Conservation (phyloP, 306 rosid species). For the Luffa aegyptiaca region DNA sequence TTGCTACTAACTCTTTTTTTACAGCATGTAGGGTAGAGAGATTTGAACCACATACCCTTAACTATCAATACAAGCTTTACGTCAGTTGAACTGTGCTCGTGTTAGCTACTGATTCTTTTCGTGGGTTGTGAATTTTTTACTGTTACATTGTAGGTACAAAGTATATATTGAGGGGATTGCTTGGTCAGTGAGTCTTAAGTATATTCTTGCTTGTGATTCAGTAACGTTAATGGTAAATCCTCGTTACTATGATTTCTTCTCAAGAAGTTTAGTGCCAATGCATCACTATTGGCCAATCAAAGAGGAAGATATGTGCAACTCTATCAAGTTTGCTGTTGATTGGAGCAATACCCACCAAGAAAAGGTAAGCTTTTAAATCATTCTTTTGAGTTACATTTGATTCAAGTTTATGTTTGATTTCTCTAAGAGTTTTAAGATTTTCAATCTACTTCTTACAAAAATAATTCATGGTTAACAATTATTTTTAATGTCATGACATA, state of each 20-base stretch:
- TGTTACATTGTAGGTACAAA: constrained; percentile 44
- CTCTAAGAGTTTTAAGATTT: neutral
- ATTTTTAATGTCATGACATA: too few species aligned
- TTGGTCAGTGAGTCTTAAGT: constrained; percentile 92
- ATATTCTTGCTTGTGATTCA: constrained; percentile 84
- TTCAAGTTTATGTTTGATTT: too few species aligned
- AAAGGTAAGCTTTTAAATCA: constrained; percentile 24
- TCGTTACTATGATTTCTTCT: constrained; percentile 65
- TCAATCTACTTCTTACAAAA: too few species aligned
- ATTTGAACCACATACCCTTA: too few species aligned
- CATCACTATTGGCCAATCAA: constrained; percentile 89
- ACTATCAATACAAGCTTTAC: too few species aligned
- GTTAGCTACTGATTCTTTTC: too few species aligned
- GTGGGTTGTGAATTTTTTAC: too few species aligned
- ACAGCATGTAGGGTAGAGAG: too few species aligned
- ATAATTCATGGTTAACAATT: too few species aligned
- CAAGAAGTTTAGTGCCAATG: constrained; percentile 54
- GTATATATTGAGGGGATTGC: constrained; percentile 82
- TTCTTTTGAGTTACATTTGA: neutral
- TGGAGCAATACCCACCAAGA: constrained; percentile 65
- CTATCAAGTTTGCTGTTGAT: constrained; percentile 74
- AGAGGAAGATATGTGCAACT: constrained; percentile 38
- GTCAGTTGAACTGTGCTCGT: too few species aligned
- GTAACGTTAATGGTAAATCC: constrained; percentile 58
- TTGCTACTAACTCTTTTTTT: too few species aligned